Evolutionary conservation across 345 rosid genomes (phyloP), one percentile per base, ranked within the genome.

Genomic region (Citrus maxima): DNA sequence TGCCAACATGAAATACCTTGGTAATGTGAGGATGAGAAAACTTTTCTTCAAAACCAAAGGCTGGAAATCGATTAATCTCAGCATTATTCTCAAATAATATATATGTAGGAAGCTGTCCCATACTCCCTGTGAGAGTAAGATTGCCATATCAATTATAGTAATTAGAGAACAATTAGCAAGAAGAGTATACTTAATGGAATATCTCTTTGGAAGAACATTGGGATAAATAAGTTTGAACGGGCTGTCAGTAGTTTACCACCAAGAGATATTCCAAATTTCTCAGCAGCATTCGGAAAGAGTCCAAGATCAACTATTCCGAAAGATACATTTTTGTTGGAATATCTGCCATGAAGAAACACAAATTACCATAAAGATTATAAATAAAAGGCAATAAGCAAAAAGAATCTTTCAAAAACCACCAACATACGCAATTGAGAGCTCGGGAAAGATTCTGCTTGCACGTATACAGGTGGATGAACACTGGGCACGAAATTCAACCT

Each of bases 251-350:
- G 25, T 30, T 63, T 80, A 89, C 94, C 95, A 21, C 91, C 90
- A 30, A 92, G 93, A 81, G 95, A 91, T 82, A 95, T 93, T 84
- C 98, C 98, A 84, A 93, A 92, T 78, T 84, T 90, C 70, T 88
- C 95, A 30, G 98, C 95, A 75, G 91, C 88, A 86, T 93, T 92
- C 79, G 98, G 95, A 80, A 95, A 95, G 73, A 95, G 93, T 80
- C 98, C 98, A 56, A 95, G 92, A 86, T 95, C 98, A 40, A 95
- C 85, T 62, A 86, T 89, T 77, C 95, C 98, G 35, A 95, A 95
- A 61, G 98, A 91, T 78, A 95, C 81, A 85, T 89, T 87, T 82
- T 86, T 90, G 86, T 91, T 93, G 6, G 95, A 91, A 84, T 91
- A 95, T 88, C 98, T 93, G 90, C 60, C 19, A 66, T 42, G 49